Percentiles rank a stretch among this genome's conserved stretches.
Evolutionary conservation across 1,284 basidiomycete genomes (phyloP).

Genomic region (Fistulinella cinereoalba): DNA sequence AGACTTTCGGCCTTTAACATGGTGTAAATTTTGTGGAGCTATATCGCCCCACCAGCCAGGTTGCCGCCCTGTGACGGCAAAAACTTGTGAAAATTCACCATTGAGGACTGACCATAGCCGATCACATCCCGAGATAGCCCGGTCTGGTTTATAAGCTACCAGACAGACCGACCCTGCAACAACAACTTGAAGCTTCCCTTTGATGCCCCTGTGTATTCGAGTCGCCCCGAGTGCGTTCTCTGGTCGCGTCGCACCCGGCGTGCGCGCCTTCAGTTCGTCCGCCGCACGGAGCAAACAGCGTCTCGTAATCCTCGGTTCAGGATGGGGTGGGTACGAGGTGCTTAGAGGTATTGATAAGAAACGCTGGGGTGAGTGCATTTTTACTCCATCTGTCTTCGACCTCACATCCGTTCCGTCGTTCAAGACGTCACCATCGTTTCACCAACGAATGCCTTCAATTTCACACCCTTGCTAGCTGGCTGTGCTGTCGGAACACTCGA

Average conservation of each 20-base stretch:
- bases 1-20: no score
- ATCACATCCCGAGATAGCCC: neutral
- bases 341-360: slow-evolving; percentile 64
- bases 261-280: slow-evolving; percentile 40
- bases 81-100: neutral
- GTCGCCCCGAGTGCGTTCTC: neutral
- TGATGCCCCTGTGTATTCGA: slow-evolving; percentile 19
- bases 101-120: neutral
- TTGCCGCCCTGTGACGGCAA: neutral
- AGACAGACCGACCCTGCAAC: neutral
- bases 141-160: neutral
- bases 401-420: slow-evolving; percentile 11
- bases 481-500: slow-evolving; percentile 83
- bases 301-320: slow-evolving; percentile 79
- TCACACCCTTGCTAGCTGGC: slow-evolving; percentile 76
- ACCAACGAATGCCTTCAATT: slow-evolving; percentile 79
- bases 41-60: no score
- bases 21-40: no score
- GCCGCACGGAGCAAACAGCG: slow-evolving; percentile 47
- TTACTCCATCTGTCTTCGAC: neutral
- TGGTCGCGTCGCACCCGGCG: neutral
- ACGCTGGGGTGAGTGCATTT: slow-evolving; percentile 52
- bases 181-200: no score
- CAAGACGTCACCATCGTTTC: slow-evolving; percentile 71
- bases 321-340: slow-evolving; percentile 83